A percentile compares a stretch with the other conserved stretches of the same genome.
These are phyloP conservation scores for Wickerhamomyces hampshirensis DNA, from an alignment of 805 yeast genomes.

Conservation along the genomic window DNA sequence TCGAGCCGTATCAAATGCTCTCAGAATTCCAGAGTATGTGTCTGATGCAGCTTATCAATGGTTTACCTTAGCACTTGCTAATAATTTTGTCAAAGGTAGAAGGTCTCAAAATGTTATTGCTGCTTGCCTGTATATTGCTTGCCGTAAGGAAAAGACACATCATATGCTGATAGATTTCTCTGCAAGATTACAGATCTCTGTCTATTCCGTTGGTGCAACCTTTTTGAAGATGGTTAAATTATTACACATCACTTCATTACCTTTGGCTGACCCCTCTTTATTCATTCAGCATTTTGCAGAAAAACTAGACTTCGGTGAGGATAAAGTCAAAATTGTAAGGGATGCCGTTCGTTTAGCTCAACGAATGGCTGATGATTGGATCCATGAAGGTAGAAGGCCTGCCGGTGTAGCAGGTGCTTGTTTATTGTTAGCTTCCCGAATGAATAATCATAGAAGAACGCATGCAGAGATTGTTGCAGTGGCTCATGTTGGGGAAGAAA, in stretches of 20 bases:
- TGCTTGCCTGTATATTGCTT: constrained; percentile 90
- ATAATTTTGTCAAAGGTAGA: constrained; percentile 96
- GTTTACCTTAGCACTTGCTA: constrained; percentile 81
- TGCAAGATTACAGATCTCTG: constrained; percentile 83
- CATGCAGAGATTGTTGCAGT: constrained; percentile 93
- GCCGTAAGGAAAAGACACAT: constrained; percentile 85
- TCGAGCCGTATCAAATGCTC: constrained; percentile 71
- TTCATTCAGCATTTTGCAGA: constrained; percentile 94
- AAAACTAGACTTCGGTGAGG: constrained; percentile 73
- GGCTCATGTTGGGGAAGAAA: constrained; percentile 92
- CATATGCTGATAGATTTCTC: constrained; percentile 97
- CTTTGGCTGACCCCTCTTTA: constrained; percentile 90
- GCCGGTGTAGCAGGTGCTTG: constrained; percentile 99
- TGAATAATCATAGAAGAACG: constrained; percentile 90
- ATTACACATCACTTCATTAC: constrained; percentile 69
- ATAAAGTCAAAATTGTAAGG: constrained; percentile 65
- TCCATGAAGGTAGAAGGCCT: constrained; percentile 93
- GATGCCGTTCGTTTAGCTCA: constrained; percentile 87
- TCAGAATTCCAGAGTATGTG: constrained; percentile 77
- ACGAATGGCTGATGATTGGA: constrained; percentile 94
- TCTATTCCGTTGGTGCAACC: constrained; percentile 93
- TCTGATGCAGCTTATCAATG: constrained; percentile 84
- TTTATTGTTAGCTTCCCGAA: constrained; percentile 85
- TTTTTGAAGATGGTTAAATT: constrained; percentile 89
- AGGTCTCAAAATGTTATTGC: constrained; percentile 93